Evolutionary conservation across 148 eudicot genomes (phyloP).

Genomic region (Fallopia convolvulus): DNA sequence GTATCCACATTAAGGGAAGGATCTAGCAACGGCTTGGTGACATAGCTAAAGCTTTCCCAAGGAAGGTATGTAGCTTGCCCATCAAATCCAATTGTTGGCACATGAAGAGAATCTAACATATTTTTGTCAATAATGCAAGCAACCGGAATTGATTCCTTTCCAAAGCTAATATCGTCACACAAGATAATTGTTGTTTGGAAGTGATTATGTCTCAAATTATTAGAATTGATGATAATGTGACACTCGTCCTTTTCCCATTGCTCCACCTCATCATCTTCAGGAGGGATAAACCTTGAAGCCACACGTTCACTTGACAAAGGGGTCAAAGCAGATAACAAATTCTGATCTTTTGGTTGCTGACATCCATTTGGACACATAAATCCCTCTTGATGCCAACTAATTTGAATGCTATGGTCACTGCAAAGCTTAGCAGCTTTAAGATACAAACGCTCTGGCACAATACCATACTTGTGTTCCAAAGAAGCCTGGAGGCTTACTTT

Average conservation of each 20-base stretch:
- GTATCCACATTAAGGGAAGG: slow-evolving; percentile 47
- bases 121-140: slow-evolving; percentile 84
- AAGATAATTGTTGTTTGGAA: slow-evolving; percentile 52
- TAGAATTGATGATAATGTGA: slow-evolving; percentile 65
- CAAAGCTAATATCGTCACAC: slow-evolving; percentile 86
- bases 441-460: slow-evolving; percentile 68
- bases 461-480: slow-evolving; percentile 68
- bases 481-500: slow-evolving; percentile 51
- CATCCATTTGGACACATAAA: slow-evolving; percentile 74
- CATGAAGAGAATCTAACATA: slow-evolving; percentile 50
- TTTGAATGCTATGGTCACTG: slow-evolving; percentile 62
- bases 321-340: slow-evolving; percentile 19
- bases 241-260: slow-evolving; percentile 91
- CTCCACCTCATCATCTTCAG: slow-evolving; percentile 19
- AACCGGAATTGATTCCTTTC: slow-evolving; percentile 66
- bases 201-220: slow-evolving; percentile 42
- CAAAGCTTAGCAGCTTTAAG: slow-evolving; percentile 91
- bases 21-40: slow-evolving; percentile 47
- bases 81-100: slow-evolving; percentile 41
- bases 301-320: slow-evolving; percentile 22
- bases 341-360: slow-evolving; percentile 25
- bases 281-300: slow-evolving; percentile 14
- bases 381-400: slow-evolving; percentile 79
- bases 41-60: slow-evolving; percentile 89
- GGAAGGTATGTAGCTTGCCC: slow-evolving; percentile 65